Evolutionary conservation across 2,329 filamentous ascomycete genomes (phyloP).

Genomic region (Fusarium xylarioides): DNA sequence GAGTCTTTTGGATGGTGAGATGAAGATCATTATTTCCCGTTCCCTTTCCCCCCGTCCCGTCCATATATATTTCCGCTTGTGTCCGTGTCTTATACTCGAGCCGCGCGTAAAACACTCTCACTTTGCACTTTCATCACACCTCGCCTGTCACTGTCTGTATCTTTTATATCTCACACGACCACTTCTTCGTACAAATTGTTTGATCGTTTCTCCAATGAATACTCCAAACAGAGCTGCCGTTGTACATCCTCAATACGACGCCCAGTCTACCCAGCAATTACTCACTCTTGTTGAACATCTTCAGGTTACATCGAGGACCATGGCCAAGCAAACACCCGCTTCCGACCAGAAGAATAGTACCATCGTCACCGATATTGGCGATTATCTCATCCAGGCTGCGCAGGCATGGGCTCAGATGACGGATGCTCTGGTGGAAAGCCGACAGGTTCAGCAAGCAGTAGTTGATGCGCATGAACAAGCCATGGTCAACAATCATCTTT

Average conservation of each 20-base stretch:
- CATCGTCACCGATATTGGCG: conserved; percentile 48
- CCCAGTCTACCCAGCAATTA: conserved; percentile 19
- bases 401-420: conserved; percentile 46
- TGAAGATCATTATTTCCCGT: not conserved
- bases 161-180: not conserved
- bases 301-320: conserved; percentile 8
- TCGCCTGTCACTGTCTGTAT: not conserved
- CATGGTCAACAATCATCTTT: conserved; percentile 36
- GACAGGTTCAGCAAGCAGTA: conserved; percentile 44
- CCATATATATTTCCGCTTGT: not conserved
- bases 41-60: not conserved
- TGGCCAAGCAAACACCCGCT: conserved; percentile 19
- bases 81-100: not conserved
- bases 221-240: conserved; percentile 9
- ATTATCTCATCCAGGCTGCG: conserved; percentile 47
- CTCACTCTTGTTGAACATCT: conserved; percentile 22
- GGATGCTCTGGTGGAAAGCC: conserved; percentile 44
- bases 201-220: conserved; percentile 5
- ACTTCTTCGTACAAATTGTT: not conserved
- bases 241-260: conserved; percentile 14
- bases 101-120: not conserved
- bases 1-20: too few relatives aligned
- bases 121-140: not conserved
- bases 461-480: conserved; percentile 44
- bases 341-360: conserved; percentile 33